These are phyloP conservation scores for Tetracladium setigerum DNA, from an alignment of 495 filamentous ascomycete genomes.

Conservation along the genomic window DNA sequence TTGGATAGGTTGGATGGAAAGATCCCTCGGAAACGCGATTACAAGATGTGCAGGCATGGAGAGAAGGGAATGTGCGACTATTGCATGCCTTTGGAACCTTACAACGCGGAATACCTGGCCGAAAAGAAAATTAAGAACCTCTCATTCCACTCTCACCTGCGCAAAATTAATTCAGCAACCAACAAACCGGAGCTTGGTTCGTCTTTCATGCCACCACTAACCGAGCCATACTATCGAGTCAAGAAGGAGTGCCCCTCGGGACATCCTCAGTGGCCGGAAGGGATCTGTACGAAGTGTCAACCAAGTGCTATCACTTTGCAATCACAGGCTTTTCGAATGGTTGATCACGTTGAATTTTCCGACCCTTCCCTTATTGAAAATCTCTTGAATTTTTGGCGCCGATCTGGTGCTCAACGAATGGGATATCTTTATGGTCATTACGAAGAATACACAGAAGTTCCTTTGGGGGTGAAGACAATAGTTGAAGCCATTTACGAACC, in stretches of 20 bases:
- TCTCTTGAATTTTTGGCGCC: conserved; percentile 86
- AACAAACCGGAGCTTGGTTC: conserved; percentile 88
- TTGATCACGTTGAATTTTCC: conserved; percentile 96
- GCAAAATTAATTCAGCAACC: conserved; percentile 90
- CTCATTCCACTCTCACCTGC: conserved; percentile 89
- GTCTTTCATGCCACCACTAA: conserved; percentile 94
- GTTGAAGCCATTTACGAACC: conserved; percentile 98
- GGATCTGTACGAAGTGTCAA: conserved; percentile 99
- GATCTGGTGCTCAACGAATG: conserved; percentile 67
- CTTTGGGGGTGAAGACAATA: conserved; percentile 89
- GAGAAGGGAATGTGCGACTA: conserved; percentile 99
- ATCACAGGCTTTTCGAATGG: conserved; percentile 91
- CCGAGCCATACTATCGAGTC: conserved; percentile 89
- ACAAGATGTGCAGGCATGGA: conserved; percentile 91
- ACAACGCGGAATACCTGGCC: conserved; percentile 73
- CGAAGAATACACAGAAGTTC: conserved; percentile 86
- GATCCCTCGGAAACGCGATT: conserved; percentile 67
- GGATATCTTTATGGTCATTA: conserved; percentile 91
- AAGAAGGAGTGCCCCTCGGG: conserved; percentile 84
- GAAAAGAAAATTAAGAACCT: conserved; percentile 98
- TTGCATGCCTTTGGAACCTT: conserved; percentile 97
- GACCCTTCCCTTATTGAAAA: conserved; percentile 73
- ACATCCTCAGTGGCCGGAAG: conserved; percentile 87
- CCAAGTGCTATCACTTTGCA: conserved; percentile 95
- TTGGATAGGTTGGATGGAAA: conserved; percentile 91